phyloP scores from a whole-genome alignment of 306 rosid genomes.

The Hippophae gyantsensis region DNA sequence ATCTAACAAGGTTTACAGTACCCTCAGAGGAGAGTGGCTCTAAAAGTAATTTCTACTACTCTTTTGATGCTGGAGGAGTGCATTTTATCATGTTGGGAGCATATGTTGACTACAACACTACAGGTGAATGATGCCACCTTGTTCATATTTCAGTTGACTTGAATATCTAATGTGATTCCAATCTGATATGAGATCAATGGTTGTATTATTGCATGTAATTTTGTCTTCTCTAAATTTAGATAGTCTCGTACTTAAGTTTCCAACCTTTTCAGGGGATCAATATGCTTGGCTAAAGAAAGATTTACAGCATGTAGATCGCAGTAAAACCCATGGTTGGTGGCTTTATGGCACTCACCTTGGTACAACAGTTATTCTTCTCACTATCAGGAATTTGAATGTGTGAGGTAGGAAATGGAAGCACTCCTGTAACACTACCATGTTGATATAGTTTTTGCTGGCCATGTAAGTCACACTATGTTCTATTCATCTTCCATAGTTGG shows the following conservation, averaged over 20 bases:
- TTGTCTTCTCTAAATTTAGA: conserved; percentile 1
- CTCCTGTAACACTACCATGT: conserved; percentile 57
- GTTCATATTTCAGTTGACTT: no score
- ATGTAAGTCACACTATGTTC: conserved; percentile 47
- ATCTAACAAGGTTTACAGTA: conserved; percentile 64
- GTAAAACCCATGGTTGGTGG: conserved; percentile 74
- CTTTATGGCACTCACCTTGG: conserved; percentile 89
- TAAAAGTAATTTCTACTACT: conserved; percentile 65
- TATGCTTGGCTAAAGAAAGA: conserved; percentile 72
- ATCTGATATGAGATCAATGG: no score
- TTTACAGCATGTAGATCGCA: conserved; percentile 39
- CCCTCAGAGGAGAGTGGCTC: conserved; percentile 71
- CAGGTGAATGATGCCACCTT: conserved; percentile 32
- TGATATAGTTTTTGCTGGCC: conserved; percentile 75
- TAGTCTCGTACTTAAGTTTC: neutral
- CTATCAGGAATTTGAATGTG: conserved; percentile 88
- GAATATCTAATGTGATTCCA: no score
- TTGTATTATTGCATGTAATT: neutral
- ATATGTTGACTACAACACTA: conserved; percentile 66
- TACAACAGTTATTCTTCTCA: conserved; percentile 84
- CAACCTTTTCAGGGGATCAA: conserved; percentile 53
- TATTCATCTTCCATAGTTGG: neutral
- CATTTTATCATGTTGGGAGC: conserved; percentile 89
- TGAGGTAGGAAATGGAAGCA: conserved; percentile 90
- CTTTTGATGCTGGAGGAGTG: conserved; percentile 75